Percentiles rank a stretch among this genome's conserved stretches.
These are phyloP conservation scores for Ceratobasidium papillatum DNA, from an alignment of 1,284 basidiomycete species.

Conservation along the genomic window DNA sequence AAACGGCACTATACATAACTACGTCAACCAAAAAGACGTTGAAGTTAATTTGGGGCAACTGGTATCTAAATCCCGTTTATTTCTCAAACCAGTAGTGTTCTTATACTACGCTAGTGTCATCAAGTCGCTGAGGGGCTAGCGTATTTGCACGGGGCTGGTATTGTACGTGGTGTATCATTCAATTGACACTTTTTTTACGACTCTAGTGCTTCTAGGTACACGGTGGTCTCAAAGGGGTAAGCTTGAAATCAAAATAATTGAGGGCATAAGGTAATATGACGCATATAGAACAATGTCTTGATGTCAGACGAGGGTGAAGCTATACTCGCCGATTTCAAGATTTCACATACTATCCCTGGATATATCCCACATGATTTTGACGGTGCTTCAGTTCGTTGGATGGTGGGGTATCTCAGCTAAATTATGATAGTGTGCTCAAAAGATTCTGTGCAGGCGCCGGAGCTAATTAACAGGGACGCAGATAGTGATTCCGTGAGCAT, in stretches of 20 bases:
- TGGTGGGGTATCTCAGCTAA: not conserved
- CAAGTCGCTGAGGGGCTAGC: not conserved
- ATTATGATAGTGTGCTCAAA: not conserved
- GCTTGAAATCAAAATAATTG: not conserved
- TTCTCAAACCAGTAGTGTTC: too few relatives aligned
- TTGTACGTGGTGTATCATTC: not conserved
- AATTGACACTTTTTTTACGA: not conserved
- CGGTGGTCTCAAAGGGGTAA: not conserved
- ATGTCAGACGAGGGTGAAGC: not conserved
- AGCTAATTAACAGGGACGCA: not conserved
- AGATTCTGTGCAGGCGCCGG: not conserved
- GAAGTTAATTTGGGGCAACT: too few relatives aligned
- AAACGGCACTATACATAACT: too few relatives aligned
- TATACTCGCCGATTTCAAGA: not conserved
- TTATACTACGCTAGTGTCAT: not conserved
- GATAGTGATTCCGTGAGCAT: not conserved
- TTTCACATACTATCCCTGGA: too few relatives aligned
- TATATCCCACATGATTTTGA: too few relatives aligned
- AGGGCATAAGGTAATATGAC: not conserved
- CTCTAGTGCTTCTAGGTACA: not conserved
- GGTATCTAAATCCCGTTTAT: too few relatives aligned
- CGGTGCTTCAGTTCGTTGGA: conserved; percentile 1
- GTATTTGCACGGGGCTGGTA: not conserved
- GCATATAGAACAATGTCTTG: not conserved
- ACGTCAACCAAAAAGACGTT: too few relatives aligned